Conservation (phyloP, 139 green algal genomes). For the Chlorokybus atmophyticus region DNA sequence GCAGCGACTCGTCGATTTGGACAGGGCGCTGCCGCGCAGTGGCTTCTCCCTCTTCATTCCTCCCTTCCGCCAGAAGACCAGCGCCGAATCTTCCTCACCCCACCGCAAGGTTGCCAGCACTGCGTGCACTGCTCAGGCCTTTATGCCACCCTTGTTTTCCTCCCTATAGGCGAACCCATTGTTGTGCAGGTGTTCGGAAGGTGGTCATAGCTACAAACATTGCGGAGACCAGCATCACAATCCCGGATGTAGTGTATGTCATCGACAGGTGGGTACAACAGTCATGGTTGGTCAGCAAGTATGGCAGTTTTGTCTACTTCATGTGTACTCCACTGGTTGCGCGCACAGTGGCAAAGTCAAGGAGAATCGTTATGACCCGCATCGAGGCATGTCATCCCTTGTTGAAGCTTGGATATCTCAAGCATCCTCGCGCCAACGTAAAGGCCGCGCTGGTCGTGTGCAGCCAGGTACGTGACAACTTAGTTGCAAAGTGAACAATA, state of each 20-base stretch:
- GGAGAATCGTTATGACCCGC: slow-evolving; percentile 11
- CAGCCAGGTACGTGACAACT: slow-evolving; percentile 24
- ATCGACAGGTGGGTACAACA: too few species aligned
- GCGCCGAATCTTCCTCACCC: slow-evolving; percentile 23
- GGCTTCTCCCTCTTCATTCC: slow-evolving; percentile 75
- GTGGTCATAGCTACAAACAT: slow-evolving; percentile 94
- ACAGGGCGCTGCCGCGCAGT: background rate
- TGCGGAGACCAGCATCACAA: slow-evolving; percentile 88
- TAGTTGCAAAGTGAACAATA: too few species aligned
- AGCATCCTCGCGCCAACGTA: slow-evolving; percentile 23
- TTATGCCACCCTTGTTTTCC: too few species aligned
- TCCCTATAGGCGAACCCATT: too few species aligned
- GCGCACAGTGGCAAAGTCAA: slow-evolving; percentile 10
- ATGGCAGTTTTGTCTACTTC: too few species aligned
- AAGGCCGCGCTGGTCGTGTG: slow-evolving; percentile 34
- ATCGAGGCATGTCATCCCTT: slow-evolving; percentile 10
- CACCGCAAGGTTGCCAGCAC: slow-evolving; percentile 57
- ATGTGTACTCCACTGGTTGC: too few species aligned
- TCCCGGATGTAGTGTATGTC: slow-evolving; percentile 84
- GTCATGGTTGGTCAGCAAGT: too few species aligned
- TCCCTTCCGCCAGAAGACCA: slow-evolving; percentile 58
- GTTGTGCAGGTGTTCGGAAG: slow-evolving; percentile 25
- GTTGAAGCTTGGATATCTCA: slow-evolving; percentile 6
- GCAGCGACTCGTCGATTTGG: slow-evolving; percentile 7
- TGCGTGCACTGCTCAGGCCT: slow-evolving; percentile 97